phyloP scores from a whole-genome alignment of 805 yeast species.

The Ogataea pini region DNA sequence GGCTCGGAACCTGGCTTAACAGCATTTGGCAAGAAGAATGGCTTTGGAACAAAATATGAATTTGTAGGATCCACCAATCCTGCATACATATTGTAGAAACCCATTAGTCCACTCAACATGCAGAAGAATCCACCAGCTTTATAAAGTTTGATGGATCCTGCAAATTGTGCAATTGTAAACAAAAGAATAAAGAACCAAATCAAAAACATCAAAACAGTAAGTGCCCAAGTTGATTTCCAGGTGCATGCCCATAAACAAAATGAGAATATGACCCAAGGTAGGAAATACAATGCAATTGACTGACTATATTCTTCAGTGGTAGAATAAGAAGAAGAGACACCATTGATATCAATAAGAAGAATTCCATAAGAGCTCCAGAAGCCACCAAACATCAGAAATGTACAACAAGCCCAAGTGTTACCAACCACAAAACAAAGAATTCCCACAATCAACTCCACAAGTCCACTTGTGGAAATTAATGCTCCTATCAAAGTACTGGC shows the following conservation, averaged over 20 bases:
- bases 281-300: slow-evolving; percentile 49
- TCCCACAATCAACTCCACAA: slow-evolving; percentile 51
- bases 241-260: slow-evolving; percentile 48
- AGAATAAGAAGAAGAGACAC: slow-evolving; percentile 40
- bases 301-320: slow-evolving; percentile 40
- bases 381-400: slow-evolving; percentile 54
- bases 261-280: slow-evolving; percentile 56
- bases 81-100: slow-evolving; percentile 49
- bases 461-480: slow-evolving; percentile 50
- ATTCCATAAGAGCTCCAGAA: slow-evolving; percentile 55
- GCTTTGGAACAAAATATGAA: slow-evolving; percentile 54
- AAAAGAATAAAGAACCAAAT: slow-evolving; percentile 48
- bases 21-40: slow-evolving; percentile 51
- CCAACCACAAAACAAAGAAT: slow-evolving; percentile 51
- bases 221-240: slow-evolving; percentile 47
- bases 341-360: slow-evolving; percentile 45
- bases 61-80: slow-evolving; percentile 53
- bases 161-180: slow-evolving; percentile 46
- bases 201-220: slow-evolving; percentile 41
- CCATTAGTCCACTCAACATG: slow-evolving; percentile 42
- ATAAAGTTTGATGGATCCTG: slow-evolving; percentile 33
- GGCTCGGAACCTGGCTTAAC: slow-evolving; percentile 18
- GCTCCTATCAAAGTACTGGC: slow-evolving; percentile 49
- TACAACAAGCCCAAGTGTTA: slow-evolving; percentile 58
- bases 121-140: slow-evolving; percentile 54